Conservation (phyloP, 2,329 filamentous ascomycete genomes). For the Xylariales sp. region DNA sequence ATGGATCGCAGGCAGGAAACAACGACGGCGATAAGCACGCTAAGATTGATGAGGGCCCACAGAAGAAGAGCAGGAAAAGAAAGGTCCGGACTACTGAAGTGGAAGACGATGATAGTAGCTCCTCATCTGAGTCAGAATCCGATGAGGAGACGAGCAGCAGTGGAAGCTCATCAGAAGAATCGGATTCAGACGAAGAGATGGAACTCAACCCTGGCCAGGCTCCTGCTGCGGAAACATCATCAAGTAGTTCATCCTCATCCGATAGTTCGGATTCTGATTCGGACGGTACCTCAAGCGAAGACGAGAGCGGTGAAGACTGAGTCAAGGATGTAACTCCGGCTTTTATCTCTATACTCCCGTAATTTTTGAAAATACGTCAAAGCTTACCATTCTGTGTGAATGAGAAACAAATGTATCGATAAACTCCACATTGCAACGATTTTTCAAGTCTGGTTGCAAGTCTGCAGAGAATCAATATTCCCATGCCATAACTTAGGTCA, state of each 20-base stretch:
- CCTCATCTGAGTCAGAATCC: constrained; percentile 31
- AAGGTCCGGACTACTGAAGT: constrained; percentile 46
- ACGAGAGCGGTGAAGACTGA: no score
- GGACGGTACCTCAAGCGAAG: constrained; percentile 19
- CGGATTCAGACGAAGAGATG: constrained; percentile 13
- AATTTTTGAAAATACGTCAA: no score
- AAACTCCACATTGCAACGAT: no score
- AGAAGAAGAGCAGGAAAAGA: constrained; percentile 43
- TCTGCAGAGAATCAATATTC: no score
- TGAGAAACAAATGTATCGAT: no score
- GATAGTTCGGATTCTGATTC: constrained; percentile 29
- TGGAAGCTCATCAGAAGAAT: constrained; percentile 25
- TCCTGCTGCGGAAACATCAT: constrained; percentile 23
- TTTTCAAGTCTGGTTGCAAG: no score
- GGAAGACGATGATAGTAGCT: constrained; percentile 36
- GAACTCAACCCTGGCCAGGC: constrained; percentile 15
- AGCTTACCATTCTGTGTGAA: no score
- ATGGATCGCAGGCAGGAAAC: no score
- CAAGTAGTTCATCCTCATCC: constrained; percentile 38
- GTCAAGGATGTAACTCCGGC: no score
- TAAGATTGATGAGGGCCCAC: constrained; percentile 39
- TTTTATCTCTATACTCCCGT: no score
- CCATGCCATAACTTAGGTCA: no score
- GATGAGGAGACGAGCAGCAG: constrained; percentile 18
- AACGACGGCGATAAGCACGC: constrained; percentile 31